Conservation (phyloP, 139 green algal genomes). For the Parachlorella kessleri region DNA sequence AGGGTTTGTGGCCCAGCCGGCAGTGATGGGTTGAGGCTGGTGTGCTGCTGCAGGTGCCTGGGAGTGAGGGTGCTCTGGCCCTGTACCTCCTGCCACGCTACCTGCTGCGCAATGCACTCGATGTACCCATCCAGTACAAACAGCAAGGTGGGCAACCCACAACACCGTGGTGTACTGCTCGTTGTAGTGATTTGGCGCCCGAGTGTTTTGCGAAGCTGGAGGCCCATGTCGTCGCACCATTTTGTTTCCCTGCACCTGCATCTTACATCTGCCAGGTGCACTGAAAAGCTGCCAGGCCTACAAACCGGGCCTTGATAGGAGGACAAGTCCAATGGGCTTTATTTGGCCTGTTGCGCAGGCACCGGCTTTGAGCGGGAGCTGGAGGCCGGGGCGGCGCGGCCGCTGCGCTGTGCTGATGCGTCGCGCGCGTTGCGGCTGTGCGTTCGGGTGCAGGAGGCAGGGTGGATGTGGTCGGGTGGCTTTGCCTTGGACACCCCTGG, state of each 20-base stretch:
- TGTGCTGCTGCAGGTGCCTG: conserved; percentile 38
- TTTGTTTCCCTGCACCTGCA: too few relatives aligned
- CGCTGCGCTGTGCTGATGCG: conserved; percentile 70
- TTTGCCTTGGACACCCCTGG: conserved; percentile 68
- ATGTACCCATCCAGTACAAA: conserved; percentile 60
- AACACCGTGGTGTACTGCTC: too few relatives aligned
- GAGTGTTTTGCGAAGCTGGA: too few relatives aligned
- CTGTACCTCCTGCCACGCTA: conserved; percentile 80
- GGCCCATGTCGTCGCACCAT: too few relatives aligned
- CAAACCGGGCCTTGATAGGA: too few relatives aligned
- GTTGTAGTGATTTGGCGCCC: too few relatives aligned
- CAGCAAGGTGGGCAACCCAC: conserved; percentile 58
- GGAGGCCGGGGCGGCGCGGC: conserved; percentile 29
- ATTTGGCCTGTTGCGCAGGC: too few relatives aligned
- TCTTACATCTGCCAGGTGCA: conserved; percentile 1
- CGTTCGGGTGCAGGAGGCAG: conserved; percentile 72
- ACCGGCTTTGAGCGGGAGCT: conserved; percentile 47
- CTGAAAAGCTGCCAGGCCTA: too few relatives aligned
- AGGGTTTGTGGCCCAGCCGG: too few relatives aligned
- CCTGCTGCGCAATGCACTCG: conserved; percentile 74
- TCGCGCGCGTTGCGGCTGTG: conserved; percentile 58
- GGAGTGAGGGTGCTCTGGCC: conserved; percentile 47
- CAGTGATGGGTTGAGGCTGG: too few relatives aligned
- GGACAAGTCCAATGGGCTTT: too few relatives aligned
- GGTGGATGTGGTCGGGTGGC: conserved; percentile 83